These are phyloP conservation scores for Trichoderma hamatum DNA, from an alignment of 2,329 filamentous ascomycete species.

Conservation along the genomic window DNA sequence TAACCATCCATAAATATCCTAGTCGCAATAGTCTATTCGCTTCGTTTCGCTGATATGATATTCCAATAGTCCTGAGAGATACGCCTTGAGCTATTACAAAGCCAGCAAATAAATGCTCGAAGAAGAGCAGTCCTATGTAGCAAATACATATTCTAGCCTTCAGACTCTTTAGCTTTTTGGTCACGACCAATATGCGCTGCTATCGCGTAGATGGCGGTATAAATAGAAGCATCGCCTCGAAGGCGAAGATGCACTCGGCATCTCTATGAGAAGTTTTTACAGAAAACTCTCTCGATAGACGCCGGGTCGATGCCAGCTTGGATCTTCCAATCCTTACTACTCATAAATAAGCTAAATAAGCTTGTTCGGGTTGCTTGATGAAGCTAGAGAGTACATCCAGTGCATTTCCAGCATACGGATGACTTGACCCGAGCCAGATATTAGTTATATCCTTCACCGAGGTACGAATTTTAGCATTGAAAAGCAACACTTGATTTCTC, in stretches of 20 bases:
- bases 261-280: neutral
- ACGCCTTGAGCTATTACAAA: neutral
- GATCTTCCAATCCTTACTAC: neutral
- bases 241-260: neutral
- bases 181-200: no score
- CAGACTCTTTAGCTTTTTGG: neutral
- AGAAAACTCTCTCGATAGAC: neutral
- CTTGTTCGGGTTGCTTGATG: neutral
- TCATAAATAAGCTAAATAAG: no score
- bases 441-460: neutral
- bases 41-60: neutral
- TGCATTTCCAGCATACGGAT: neutral
- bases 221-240: neutral
- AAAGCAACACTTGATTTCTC: constrained; percentile 79
- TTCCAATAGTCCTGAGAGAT: neutral
- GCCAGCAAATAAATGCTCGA: neutral
- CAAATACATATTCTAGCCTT: neutral
- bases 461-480: constrained; percentile 61
- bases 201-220: neutral
- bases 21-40: neutral
- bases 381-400: neutral
- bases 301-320: neutral
- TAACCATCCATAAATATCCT: neutral
- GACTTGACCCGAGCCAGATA: neutral
- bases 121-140: neutral